Percentiles rank a stretch among this genome's conserved stretches.
Conservation (phyloP, 2,329 filamentous ascomycete species). For the Phaeosphaeriaceae sp. region DNA sequence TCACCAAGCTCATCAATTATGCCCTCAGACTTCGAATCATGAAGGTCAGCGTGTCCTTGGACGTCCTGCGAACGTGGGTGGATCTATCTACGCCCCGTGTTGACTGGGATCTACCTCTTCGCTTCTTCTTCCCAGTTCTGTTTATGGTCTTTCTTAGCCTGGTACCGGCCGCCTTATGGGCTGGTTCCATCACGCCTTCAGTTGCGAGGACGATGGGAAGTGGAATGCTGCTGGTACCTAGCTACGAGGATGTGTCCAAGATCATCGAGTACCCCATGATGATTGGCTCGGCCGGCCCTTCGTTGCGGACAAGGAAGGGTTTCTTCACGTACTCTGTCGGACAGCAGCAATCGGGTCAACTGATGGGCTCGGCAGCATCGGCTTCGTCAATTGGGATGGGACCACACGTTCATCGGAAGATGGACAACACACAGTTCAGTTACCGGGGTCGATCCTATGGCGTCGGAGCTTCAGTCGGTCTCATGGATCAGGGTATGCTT, state of each 20-base stretch:
- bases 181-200: conserved; percentile 38
- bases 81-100: conserved; percentile 32
- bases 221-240: conserved; percentile 28
- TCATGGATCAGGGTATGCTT: conserved; percentile 25
- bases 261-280: conserved; percentile 38
- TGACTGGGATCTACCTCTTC: conserved; percentile 37
- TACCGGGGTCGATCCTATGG: conserved; percentile 50
- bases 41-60: conserved; percentile 32
- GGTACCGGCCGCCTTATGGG: conserved; percentile 36
- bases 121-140: conserved; percentile 35
- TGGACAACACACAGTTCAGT: conserved; percentile 37
- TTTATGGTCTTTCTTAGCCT: conserved; percentile 31
- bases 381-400: conserved; percentile 26
- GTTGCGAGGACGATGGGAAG: conserved; percentile 21
- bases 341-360: conserved; percentile 28
- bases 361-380: conserved; percentile 31
- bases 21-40: conserved; percentile 31
- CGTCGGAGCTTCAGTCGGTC: conserved; percentile 50
- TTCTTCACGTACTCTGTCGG: conserved; percentile 38
- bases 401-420: conserved; percentile 28
- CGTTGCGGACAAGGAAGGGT: conserved; percentile 28
- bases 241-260: conserved; percentile 31
- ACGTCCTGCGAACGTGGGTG: conserved; percentile 37
- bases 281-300: conserved; percentile 31
- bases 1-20: conserved; percentile 39